Conservation (phyloP, 352 stramenopile genomes). For the Phytophthora ramorum region DNA sequence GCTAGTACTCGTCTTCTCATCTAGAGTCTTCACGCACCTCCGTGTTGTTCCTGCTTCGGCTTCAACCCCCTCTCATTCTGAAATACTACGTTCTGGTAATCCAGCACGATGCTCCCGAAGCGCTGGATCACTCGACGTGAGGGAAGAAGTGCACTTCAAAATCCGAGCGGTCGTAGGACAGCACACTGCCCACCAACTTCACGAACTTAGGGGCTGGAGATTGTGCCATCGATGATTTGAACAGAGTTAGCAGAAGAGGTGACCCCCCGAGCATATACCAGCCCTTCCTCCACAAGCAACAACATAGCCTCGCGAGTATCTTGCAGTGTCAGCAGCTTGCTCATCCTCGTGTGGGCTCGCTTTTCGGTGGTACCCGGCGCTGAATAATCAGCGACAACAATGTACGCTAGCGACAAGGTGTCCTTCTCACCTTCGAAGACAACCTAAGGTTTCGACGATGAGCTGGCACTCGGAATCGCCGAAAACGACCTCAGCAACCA, state of each 20-base stretch:
- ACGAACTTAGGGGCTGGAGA: conserved; percentile 39
- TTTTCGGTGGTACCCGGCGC: conserved; percentile 68
- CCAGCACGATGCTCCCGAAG: conserved; percentile 79
- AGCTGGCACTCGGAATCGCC: conserved; percentile 40
- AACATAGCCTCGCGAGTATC: conserved; percentile 76
- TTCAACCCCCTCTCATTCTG: conserved; percentile 12
- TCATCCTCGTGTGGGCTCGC: conserved; percentile 58
- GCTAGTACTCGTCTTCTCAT: background rate
- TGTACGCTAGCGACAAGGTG: conserved; percentile 79
- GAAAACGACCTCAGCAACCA: conserved; percentile 78
- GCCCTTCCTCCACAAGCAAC: conserved; percentile 72
- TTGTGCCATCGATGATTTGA: conserved; percentile 24
- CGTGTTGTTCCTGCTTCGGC: background rate
- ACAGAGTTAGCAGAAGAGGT: conserved; percentile 31
- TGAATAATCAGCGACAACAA: conserved; percentile 64
- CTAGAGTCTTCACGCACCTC: background rate
- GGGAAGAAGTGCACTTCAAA: conserved; percentile 80
- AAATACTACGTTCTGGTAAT: conserved; percentile 67
- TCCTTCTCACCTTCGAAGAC: conserved; percentile 83
- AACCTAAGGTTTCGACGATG: conserved; percentile 41
- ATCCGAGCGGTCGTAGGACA: conserved; percentile 52
- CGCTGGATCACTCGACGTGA: conserved; percentile 81
- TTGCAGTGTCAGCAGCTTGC: conserved; percentile 70
- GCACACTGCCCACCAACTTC: conserved; percentile 49
- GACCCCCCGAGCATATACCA: conserved; percentile 68